These are phyloP conservation scores for Picochlorum sp. DNA, from an alignment of 139 green algal genomes.

Conservation along the genomic window DNA sequence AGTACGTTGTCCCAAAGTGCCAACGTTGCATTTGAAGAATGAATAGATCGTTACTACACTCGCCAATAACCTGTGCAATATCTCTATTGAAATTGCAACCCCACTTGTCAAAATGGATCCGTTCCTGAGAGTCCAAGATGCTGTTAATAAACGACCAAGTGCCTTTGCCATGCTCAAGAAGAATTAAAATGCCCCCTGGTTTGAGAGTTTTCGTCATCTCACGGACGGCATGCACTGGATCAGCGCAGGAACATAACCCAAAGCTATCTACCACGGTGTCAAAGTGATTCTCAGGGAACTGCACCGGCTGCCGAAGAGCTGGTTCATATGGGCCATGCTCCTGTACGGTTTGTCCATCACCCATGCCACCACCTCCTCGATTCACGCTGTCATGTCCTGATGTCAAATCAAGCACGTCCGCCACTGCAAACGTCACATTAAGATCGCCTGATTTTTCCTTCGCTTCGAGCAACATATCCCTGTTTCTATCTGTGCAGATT, in stretches of 20 bases:
- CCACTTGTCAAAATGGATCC: slow-evolving; percentile 51
- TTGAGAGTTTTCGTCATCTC: slow-evolving; percentile 40
- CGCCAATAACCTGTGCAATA: slow-evolving; percentile 48
- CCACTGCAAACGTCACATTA: not conserved
- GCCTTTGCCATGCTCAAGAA: slow-evolving; percentile 57
- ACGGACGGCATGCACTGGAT: slow-evolving; percentile 44
- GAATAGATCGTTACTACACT: slow-evolving; percentile 39
- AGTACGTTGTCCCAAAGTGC: slow-evolving; percentile 70
- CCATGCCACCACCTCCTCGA: not conserved
- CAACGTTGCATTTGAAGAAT: slow-evolving; percentile 40
- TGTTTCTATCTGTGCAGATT: slow-evolving; percentile 47
- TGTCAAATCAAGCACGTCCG: not conserved
- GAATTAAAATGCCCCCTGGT: slow-evolving; percentile 44
- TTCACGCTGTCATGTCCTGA: not conserved
- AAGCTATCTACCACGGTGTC: slow-evolving; percentile 74
- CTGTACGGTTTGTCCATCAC: slow-evolving; percentile 9
- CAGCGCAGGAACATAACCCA: slow-evolving; percentile 52
- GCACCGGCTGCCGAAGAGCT: slow-evolving; percentile 7
- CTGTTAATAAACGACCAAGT: slow-evolving; percentile 40
- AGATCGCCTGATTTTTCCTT: slow-evolving; percentile 21
- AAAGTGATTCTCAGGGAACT: slow-evolving; percentile 42
- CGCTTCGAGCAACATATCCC: slow-evolving; percentile 48
- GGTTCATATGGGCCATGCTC: slow-evolving; percentile 4
- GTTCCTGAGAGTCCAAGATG: slow-evolving; percentile 33
- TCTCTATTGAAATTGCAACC: slow-evolving; percentile 74